Conservation (phyloP, 768 basidiomycete genomes). For the Termitomyces sp. region DNA sequence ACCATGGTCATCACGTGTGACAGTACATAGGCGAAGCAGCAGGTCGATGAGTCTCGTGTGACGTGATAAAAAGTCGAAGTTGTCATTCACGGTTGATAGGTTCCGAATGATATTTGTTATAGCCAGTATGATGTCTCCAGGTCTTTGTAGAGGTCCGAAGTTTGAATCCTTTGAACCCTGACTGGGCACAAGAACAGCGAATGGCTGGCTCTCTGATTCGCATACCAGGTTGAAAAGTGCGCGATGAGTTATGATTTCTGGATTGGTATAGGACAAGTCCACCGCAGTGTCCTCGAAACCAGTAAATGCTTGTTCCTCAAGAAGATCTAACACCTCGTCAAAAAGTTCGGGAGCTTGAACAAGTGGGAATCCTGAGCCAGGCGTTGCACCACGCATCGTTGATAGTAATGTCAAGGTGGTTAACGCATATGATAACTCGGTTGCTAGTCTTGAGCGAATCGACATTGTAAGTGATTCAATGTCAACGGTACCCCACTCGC, state of each 20-base stretch:
- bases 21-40: constrained; percentile 63
- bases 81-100: constrained; percentile 72
- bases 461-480: constrained; percentile 94
- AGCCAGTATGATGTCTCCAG: constrained; percentile 64
- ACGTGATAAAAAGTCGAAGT: constrained; percentile 59
- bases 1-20: constrained; percentile 32
- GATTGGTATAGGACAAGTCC: constrained; percentile 25
- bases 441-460: constrained; percentile 77
- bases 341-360: constrained; percentile 74
- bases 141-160: constrained; percentile 59
- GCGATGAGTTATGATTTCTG: constrained; percentile 56
- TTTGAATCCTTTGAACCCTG: constrained; percentile 49
- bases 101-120: constrained; percentile 84
- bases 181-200: constrained; percentile 48
- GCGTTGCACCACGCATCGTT: constrained; percentile 66
- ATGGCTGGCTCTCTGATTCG: constrained; percentile 56
- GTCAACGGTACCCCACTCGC: constrained; percentile 87
- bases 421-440: constrained; percentile 87
- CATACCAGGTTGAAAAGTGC: constrained; percentile 57
- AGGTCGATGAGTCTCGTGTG: constrained; percentile 64
- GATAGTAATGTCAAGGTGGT: constrained; percentile 83
- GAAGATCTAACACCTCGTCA: constrained; percentile 81
- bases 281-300: constrained; percentile 35
- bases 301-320: constrained; percentile 77
- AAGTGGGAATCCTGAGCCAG: constrained; percentile 71